Evolutionary conservation across 1,139 yeast species (phyloP).

Genomic region (Hansenula lynferdii): DNA sequence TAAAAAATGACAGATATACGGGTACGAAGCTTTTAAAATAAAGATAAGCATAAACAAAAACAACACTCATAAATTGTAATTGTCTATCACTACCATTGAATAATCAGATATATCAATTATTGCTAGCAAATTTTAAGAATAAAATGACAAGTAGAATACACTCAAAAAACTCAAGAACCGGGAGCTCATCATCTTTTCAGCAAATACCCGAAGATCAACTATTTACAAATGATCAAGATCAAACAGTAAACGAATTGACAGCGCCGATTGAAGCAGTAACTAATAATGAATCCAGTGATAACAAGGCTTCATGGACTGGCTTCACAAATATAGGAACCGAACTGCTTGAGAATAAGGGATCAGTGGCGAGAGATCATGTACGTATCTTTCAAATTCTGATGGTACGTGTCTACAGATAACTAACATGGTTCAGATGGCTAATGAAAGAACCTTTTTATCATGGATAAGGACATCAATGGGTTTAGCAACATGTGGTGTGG

Average conservation of each 20-base stretch:
- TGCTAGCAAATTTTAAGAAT: too few species aligned
- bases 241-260: too few species aligned
- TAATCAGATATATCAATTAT: too few species aligned
- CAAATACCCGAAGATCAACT: neutral
- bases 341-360: slow-evolving; percentile 37
- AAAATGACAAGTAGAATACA: neutral
- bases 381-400: too few species aligned
- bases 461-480: slow-evolving; percentile 66
- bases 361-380: slow-evolving; percentile 49
- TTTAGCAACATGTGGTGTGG: slow-evolving; percentile 53
- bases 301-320: slow-evolving; percentile 9
- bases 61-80: too few species aligned
- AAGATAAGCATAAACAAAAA: too few species aligned
- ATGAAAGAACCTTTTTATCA: slow-evolving; percentile 74
- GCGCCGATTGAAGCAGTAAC: too few species aligned
- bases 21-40: too few species aligned
- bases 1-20: too few species aligned
- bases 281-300: neutral
- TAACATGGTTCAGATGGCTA: slow-evolving; percentile 43
- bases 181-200: neutral
- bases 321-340: slow-evolving; percentile 23
- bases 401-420: neutral
- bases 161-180: neutral
- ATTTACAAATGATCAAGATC: neutral
- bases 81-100: too few species aligned